phyloP scores from a whole-genome alignment of 2,329 filamentous ascomycete species.

The Paramyrothecium roridum region DNA sequence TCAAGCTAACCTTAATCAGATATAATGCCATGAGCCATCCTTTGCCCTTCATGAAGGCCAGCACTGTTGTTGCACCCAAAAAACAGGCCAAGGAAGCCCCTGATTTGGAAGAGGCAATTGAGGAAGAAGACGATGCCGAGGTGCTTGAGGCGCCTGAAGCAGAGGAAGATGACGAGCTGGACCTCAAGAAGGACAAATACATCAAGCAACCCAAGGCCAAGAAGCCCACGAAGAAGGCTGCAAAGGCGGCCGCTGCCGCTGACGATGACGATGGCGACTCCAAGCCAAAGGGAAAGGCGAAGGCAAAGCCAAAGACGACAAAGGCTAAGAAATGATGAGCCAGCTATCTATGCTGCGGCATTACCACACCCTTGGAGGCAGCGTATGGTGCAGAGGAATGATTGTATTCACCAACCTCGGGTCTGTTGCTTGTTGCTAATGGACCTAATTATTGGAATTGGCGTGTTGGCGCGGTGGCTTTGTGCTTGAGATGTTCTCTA shows the following conservation, averaged over 20 bases:
- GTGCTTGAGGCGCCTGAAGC: conserved; percentile 54
- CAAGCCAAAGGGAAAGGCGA: conserved; percentile 48
- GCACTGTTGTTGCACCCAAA: conserved; percentile 69
- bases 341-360: too few species aligned
- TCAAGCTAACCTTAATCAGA: conserved; percentile 37
- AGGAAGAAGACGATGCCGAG: conserved; percentile 81
- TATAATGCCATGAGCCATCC: conserved; percentile 88
- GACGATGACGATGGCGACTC: conserved; percentile 49
- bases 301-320: conserved; percentile 33
- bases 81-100: conserved; percentile 72
- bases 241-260: conserved; percentile 43
- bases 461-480: background rate
- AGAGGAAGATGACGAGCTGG: conserved; percentile 73
- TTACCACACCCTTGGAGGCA: too few species aligned
- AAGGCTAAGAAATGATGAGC: conserved; percentile 42
- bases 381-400: too few species aligned
- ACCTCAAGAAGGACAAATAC: conserved; percentile 92
- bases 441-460: background rate
- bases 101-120: conserved; percentile 93
- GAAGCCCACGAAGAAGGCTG: conserved; percentile 43
- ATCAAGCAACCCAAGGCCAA: conserved; percentile 84
- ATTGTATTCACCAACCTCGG: too few species aligned
- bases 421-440: too few species aligned
- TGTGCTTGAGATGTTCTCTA: too few species aligned
- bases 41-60: conserved; percentile 94